Base-by-base conservation (phyloP, 345 rosid species). In the Dimocarpus longan region DNA sequence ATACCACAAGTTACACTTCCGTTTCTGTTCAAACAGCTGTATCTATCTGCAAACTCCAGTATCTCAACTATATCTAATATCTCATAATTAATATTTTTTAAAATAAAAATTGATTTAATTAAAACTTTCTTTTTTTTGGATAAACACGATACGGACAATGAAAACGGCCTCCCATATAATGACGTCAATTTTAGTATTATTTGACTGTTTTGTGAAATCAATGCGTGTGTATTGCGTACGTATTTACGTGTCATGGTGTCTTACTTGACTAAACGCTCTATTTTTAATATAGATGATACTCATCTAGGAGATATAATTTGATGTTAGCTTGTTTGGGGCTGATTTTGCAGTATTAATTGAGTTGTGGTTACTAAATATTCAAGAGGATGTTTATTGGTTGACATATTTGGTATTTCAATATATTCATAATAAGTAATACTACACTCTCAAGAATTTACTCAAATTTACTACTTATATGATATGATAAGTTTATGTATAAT, bases 1-100 rank as follows among this genome's bases (percentile, higher is more conserved):
- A 65, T 50, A n/a, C 78, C 78, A 75, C 71, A 43, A 63, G 59
- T 16, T 63, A 44, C 69, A 6, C 6, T 56, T 56, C 21, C 19
- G 44, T 65, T 19, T 3, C 18, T 26, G 63, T 8, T 18, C 70
- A 19, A 66, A 40, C 16, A 16, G 18, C 39, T 10, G 2, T 32
- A 28, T 0, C 8, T 8, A 54, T n/a, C 65, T 59, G 18, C 60
- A 4, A 54, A 8, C 24, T 57, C 16, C 63, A 42, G 63, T 11
- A 18, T 24, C 42, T 11, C 7, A 44, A 22, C 59, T 1, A 43
- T 44, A 74, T 63, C 70, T 52, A 64, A 19, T 24, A 26, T 26
- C 7, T 6, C 0, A 42, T 16, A 11, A 9, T 18, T 10, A 59
- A 57, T 32, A 72, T 19, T 28, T 4, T 32, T 21, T 8, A 59